These are phyloP conservation scores for Aspergillus sp. DNA, from an alignment of 2,329 filamentous ascomycete species.

Conservation along the genomic window DNA sequence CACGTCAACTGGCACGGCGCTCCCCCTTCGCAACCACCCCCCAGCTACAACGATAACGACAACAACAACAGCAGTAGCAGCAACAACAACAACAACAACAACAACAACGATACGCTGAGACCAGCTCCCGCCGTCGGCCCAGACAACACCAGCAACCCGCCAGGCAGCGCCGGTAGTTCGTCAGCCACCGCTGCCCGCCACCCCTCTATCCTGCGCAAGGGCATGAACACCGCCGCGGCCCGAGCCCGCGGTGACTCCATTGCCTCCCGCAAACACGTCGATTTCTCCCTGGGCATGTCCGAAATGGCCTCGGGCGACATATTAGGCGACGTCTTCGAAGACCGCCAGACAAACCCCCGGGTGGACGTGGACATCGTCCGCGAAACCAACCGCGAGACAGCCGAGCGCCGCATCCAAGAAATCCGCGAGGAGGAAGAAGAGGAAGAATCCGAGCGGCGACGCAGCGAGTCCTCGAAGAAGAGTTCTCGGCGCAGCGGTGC, in stretches of 20 bases:
- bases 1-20: constrained; percentile 51
- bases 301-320: constrained; percentile 53
- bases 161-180: constrained; percentile 23
- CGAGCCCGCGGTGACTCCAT: constrained; percentile 53
- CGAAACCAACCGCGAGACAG: constrained; percentile 32
- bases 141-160: constrained; percentile 13
- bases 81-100: constrained; percentile 23
- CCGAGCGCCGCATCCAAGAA: constrained; percentile 34
- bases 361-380: constrained; percentile 34
- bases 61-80: too few species aligned
- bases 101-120: constrained; percentile 40
- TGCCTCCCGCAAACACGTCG: constrained; percentile 56
- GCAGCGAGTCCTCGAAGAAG: constrained; percentile 7
- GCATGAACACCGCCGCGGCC: constrained; percentile 34
- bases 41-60: constrained; percentile 35
- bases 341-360: constrained; percentile 34
- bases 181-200: constrained; percentile 24
- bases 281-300: constrained; percentile 64
- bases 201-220: constrained; percentile 51
- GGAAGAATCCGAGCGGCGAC: constrained; percentile 6
- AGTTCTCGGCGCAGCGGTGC: neutral
- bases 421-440: constrained; percentile 26
- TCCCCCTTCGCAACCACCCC: constrained; percentile 40
- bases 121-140: constrained; percentile 15
- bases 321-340: constrained; percentile 60